Evolutionary conservation across 352 stramenopile genomes (phyloP).

Genomic region (Hyaloperonospora brassicae): DNA sequence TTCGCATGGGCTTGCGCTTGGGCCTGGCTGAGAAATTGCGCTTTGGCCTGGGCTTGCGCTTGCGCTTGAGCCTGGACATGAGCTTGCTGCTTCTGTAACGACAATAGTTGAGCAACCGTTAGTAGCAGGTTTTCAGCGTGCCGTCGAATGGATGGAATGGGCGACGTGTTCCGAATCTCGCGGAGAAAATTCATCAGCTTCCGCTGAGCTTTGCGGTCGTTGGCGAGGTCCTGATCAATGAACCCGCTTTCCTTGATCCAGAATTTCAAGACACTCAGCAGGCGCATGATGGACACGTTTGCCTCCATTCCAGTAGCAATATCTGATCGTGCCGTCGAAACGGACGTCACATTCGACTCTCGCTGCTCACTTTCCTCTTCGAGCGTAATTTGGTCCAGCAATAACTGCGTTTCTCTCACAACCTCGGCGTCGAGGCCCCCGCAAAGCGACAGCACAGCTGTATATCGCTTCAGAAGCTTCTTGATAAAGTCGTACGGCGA

Average conservation of each 20-base stretch:
- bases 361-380: constrained; percentile 46
- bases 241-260: constrained; percentile 85
- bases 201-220: constrained; percentile 63
- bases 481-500: constrained; percentile 83
- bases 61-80: constrained; percentile 11
- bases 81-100: constrained; percentile 37
- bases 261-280: constrained; percentile 82
- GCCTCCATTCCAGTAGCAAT: constrained; percentile 77
- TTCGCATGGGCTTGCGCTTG: constrained; percentile 18
- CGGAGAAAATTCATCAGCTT: constrained; percentile 65
- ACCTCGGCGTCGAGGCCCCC: constrained; percentile 38
- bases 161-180: constrained; percentile 71
- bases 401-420: constrained; percentile 48
- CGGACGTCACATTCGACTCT: constrained; percentile 50
- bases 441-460: constrained; percentile 56
- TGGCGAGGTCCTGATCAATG: constrained; percentile 65
- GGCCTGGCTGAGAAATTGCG: not conserved
- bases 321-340: constrained; percentile 64
- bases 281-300: constrained; percentile 80
- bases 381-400: constrained; percentile 58
- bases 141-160: constrained; percentile 62
- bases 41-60: constrained; percentile 4
- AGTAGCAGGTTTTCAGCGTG: constrained; percentile 67
- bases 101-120: constrained; percentile 54
- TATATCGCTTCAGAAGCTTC: constrained; percentile 84